Base-by-base conservation (phyloP, 2,329 filamentous ascomycete genomes). In the Sporothrix protearum region DNA sequence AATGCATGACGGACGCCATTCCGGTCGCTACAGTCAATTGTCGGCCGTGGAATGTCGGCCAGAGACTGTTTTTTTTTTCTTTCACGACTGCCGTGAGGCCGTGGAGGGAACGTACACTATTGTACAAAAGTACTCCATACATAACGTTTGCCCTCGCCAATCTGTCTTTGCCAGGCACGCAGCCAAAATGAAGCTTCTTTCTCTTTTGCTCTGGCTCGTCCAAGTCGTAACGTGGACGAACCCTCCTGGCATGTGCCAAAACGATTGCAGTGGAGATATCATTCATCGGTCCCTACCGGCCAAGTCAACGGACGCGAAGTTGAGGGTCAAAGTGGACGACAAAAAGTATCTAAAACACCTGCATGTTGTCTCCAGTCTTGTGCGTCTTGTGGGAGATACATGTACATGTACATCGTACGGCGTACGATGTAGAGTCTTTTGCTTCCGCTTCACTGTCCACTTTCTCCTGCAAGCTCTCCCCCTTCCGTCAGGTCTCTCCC, bases 141-240 rank as follows among this genome's bases (percentile, higher is more conserved):
- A 55, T 12, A 47, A 47, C 1, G 14, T 12, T 7, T 12, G 42
- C 36, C 22, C 39, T 49, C 63, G 63, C 39, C 22, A 47, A 33
- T 66, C 63, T 49, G 25, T 49, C 63, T 45, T 22, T 61, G 7
- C 39, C 59, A 33, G 36, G 25, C n/a, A 64, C 42, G 42, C 12
- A 66, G 16, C 14, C 42, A 66, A 66, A 66, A 33, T 66, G 63
- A 66, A 66, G 39, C 61, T n/a, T 66, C 61, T 66, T 66, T 33
- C 39, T 66, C 42, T 19, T 47, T 66, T 5, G 2, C 1, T 33
- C 25, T 39, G 22, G 49, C 57, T 25, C 33, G 1, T n/a, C 59
- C 36, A 64, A 45, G 12, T 22, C 36, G 30, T n/a, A 16, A n/a
- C 39, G 22, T 28, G 6, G 22, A 28, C 36, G 22, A 64, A 22